Evolutionary conservation across 805 yeast genomes (phyloP).

Genomic region (Spathaspora girioi): DNA sequence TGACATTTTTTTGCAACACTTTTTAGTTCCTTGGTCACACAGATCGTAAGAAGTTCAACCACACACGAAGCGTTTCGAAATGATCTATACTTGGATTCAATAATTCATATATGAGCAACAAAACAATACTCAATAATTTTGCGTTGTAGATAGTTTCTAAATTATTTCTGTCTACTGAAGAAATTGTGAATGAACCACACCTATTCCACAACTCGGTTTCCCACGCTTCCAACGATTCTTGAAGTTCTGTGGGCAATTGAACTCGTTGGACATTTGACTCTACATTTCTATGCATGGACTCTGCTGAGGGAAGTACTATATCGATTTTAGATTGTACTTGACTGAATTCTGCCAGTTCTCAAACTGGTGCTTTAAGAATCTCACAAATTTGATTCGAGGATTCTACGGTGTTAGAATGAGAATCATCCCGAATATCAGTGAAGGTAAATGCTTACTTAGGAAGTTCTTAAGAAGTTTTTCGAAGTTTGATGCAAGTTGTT

Average conservation of each 20-base stretch:
- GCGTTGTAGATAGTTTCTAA: background rate
- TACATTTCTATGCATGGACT: background rate
- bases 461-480: conserved; percentile 1
- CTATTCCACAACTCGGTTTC: conserved; percentile 4
- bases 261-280: background rate
- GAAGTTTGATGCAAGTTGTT: background rate
- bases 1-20: conserved; percentile 4
- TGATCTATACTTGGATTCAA: background rate
- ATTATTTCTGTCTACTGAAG: background rate
- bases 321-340: conserved; percentile 3
- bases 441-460: background rate
- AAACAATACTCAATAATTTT: conserved; percentile 1
- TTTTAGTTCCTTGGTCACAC: background rate
- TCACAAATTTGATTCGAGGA: conserved; percentile 1
- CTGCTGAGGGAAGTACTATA: conserved; percentile 3
- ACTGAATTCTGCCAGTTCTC: background rate
- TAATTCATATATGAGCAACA: conserved; percentile 1
- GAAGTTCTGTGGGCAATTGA: background rate
- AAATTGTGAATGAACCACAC: background rate
- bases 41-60: background rate
- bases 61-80: background rate
- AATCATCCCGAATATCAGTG: background rate
- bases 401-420: background rate
- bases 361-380: background rate
- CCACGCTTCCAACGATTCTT: background rate